phyloP scores from a whole-genome alignment of 2,329 filamentous ascomycete species.

The Furcasterigmium furcatum region DNA sequence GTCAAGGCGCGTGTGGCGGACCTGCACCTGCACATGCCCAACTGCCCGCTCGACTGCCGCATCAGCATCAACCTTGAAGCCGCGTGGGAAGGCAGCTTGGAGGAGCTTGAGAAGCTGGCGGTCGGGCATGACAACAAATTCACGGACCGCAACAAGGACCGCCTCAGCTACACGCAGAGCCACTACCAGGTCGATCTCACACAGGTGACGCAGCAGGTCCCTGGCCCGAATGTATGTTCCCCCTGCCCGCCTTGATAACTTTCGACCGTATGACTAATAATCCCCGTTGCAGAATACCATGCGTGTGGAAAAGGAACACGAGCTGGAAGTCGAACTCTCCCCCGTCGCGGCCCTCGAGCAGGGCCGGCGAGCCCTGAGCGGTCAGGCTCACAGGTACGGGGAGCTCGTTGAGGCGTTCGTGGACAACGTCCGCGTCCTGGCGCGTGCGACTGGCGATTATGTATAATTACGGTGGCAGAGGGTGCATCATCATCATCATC shows the following conservation, averaged over 20 bases:
- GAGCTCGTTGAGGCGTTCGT: constrained; percentile 70
- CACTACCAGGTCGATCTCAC: constrained; percentile 91
- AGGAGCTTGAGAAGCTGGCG: constrained; percentile 45
- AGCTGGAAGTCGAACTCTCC: constrained; percentile 77
- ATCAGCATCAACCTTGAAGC: constrained; percentile 95
- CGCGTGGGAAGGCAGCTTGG: constrained; percentile 69
- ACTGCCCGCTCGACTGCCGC: constrained; percentile 79
- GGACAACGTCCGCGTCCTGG: constrained; percentile 66
- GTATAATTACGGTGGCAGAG: constrained; percentile 4
- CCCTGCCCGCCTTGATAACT: constrained; percentile 4
- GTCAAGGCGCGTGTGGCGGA: constrained; percentile 88
- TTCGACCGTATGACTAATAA: constrained; percentile 28
- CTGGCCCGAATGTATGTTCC: constrained; percentile 32
- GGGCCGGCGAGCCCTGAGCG: constrained; percentile 50
- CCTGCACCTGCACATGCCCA: constrained; percentile 81
- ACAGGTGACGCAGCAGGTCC: constrained; percentile 64
- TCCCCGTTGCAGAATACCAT: constrained; percentile 27
- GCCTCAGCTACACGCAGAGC: constrained; percentile 85
- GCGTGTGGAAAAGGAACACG: constrained; percentile 64
- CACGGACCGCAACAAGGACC: constrained; percentile 77
- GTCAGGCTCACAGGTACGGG: constrained; percentile 57
- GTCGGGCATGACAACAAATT: constrained; percentile 32
- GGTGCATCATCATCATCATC: too few relatives aligned
- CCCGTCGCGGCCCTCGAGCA: constrained; percentile 62
- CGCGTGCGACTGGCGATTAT: constrained; percentile 37